Evolutionary conservation across 2,329 filamentous ascomycete species (phyloP).

Genomic region (Aplosporella prunicola): DNA sequence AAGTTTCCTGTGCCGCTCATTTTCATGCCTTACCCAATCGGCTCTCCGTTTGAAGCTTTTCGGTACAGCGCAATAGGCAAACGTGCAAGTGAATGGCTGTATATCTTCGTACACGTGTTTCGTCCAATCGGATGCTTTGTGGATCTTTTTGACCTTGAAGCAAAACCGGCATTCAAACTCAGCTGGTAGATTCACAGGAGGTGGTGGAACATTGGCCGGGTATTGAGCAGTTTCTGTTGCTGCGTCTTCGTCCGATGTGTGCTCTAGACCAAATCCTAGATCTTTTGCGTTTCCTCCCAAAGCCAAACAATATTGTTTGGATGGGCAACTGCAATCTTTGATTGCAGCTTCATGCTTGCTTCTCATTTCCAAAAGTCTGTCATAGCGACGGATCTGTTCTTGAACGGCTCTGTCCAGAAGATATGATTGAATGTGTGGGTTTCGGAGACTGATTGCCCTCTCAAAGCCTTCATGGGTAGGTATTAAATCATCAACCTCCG

Average conservation of each 20-base stretch:
- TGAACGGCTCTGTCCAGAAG: too few species aligned
- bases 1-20: conserved; percentile 77
- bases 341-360: conserved; percentile 60
- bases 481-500: too few species aligned
- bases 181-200: conserved; percentile 68
- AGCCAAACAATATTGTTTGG: conserved; percentile 53
- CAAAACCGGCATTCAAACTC: conserved; percentile 85
- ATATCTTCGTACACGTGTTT: conserved; percentile 93
- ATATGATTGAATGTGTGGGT: too few species aligned
- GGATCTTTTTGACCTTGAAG: conserved; percentile 73
- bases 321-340: conserved; percentile 48
- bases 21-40: conserved; percentile 90
- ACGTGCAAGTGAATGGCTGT: conserved; percentile 87
- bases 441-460: too few species aligned
- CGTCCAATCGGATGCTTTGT: conserved; percentile 91
- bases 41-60: conserved; percentile 94
- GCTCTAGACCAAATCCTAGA: conserved; percentile 52
- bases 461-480: too few species aligned
- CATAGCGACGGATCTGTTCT: conserved; percentile 72
- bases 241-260: conserved; percentile 51
- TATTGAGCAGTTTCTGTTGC: conserved; percentile 68
- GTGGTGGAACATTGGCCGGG: conserved; percentile 69
- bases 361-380: conserved; percentile 59
- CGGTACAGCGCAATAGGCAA: conserved; percentile 68
- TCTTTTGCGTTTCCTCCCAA: conserved; percentile 57